Percentiles rank a stretch among this genome's conserved stretches.
These are phyloP conservation scores for Platanus orientalis DNA, from an alignment of 164 flowering plant genomes.

Conservation along the genomic window DNA sequence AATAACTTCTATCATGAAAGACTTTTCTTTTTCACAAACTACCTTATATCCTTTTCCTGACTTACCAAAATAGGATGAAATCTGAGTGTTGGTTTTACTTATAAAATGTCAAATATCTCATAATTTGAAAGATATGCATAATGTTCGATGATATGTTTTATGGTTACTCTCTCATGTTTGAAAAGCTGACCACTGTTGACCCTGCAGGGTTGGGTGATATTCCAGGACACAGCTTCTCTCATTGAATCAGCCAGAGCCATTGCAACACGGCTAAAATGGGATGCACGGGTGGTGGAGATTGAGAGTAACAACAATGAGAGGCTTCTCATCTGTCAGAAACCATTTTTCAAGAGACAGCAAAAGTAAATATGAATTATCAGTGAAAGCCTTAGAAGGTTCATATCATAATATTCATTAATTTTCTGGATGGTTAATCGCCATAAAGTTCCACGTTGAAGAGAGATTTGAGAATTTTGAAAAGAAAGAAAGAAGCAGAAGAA, in stretches of 20 bases:
- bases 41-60: too few relatives aligned
- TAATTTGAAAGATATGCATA: too few relatives aligned
- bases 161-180: neutral
- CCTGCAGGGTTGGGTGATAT: slow-evolving; percentile 91
- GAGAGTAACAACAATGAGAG: slow-evolving; percentile 77
- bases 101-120: too few relatives aligned
- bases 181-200: slow-evolving; percentile 5
- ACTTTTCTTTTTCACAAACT: too few relatives aligned
- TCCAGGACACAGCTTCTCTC: slow-evolving; percentile 53
- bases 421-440: slow-evolving; percentile 23
- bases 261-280: slow-evolving; percentile 76
- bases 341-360: slow-evolving; percentile 69
- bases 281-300: slow-evolving; percentile 78
- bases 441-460: slow-evolving; percentile 22
- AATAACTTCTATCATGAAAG: too few relatives aligned
- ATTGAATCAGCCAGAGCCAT: slow-evolving; percentile 72
- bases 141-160: neutral
- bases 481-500: slow-evolving; percentile 20
- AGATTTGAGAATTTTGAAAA: slow-evolving; percentile 30
- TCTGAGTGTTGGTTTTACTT: too few relatives aligned
- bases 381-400: slow-evolving; percentile 19
- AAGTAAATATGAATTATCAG: slow-evolving; percentile 17
- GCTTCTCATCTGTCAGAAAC: slow-evolving; percentile 92
- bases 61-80: too few relatives aligned
- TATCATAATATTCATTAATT: slow-evolving; percentile 30